Evolutionary conservation across 148 eudicot genomes (phyloP).

Genomic region (Drosera capensis): DNA sequence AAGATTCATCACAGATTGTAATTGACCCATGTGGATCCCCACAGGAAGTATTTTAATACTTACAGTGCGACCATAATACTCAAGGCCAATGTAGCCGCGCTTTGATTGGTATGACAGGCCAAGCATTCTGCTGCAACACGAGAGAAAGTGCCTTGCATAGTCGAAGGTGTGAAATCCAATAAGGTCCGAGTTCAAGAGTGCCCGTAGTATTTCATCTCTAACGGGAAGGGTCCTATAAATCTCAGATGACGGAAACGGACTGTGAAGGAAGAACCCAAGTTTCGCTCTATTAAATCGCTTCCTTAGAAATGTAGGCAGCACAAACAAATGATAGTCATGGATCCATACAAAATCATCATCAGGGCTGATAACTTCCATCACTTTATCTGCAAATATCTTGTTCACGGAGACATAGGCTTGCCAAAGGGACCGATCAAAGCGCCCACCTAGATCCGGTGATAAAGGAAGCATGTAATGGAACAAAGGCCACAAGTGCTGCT

Average conservation of each 20-base stretch:
- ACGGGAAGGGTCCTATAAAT: slow-evolving; percentile 11
- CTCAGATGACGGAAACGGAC: slow-evolving; percentile 13
- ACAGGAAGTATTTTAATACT: slow-evolving; percentile 10
- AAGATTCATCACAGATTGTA: slow-evolving; percentile 2
- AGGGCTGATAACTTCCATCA: slow-evolving; percentile 14
- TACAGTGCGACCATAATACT: slow-evolving; percentile 10
- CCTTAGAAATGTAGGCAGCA: slow-evolving; percentile 10
- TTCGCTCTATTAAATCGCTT: slow-evolving; percentile 9
- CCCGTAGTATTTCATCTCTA: slow-evolving; percentile 7
- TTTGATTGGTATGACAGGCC: slow-evolving; percentile 10
- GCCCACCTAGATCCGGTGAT: slow-evolving; percentile 5
- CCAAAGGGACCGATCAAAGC: slow-evolving; percentile 10
- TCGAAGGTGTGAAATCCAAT: slow-evolving; percentile 13
- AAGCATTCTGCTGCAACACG: slow-evolving; percentile 13
- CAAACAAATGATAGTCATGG: slow-evolving; percentile 12
- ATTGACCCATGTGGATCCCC: slow-evolving; percentile 3
- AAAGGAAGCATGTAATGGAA: slow-evolving; percentile 7
- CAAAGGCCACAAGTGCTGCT: slow-evolving; percentile 8
- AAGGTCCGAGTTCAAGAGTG: slow-evolving; percentile 8
- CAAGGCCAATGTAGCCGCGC: slow-evolving; percentile 11
- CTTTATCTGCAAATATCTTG: slow-evolving; percentile 13
- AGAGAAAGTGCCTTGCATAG: slow-evolving; percentile 11
- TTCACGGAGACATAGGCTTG: slow-evolving; percentile 13
- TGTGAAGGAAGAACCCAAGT: slow-evolving; percentile 11
- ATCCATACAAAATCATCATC: slow-evolving; percentile 13